phyloP scores from a whole-genome alignment of 805 yeast species.

The Barnettozyma populi region DNA sequence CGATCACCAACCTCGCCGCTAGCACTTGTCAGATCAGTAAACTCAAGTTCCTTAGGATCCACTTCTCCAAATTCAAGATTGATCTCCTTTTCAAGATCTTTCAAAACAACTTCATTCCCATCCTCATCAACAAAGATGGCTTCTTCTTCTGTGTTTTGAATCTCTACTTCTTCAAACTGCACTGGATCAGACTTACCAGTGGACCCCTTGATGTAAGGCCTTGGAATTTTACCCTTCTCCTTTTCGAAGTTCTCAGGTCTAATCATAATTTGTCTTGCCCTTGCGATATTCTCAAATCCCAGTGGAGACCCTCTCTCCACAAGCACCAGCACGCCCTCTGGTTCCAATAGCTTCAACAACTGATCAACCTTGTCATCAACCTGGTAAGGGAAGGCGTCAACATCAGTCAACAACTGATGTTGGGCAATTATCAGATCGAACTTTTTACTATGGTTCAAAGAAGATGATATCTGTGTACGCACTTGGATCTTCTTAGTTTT shows the following conservation, averaged over 20 bases:
- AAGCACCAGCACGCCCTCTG: constrained; percentile 74
- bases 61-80: constrained; percentile 38
- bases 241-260: constrained; percentile 66
- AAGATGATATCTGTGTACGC: constrained; percentile 49
- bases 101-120: constrained; percentile 5
- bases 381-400: constrained; percentile 59
- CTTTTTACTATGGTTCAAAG: constrained; percentile 39
- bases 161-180: constrained; percentile 14
- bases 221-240: constrained; percentile 59
- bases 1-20: constrained; percentile 17
- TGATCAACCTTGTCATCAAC: constrained; percentile 63
- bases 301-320: constrained; percentile 86
- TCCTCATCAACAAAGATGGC: constrained; percentile 22
- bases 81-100: constrained; percentile 24
- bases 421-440: constrained; percentile 83
- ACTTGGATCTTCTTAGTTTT: constrained; percentile 51
- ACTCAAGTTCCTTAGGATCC: constrained; percentile 38
- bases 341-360: constrained; percentile 56
- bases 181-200: constrained; percentile 20
- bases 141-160: constrained; percentile 14
- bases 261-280: constrained; percentile 87
- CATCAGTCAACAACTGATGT: constrained; percentile 64
- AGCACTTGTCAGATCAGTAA: constrained; percentile 18
- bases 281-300: constrained; percentile 83
- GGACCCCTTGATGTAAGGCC: constrained; percentile 58